Conservation (phyloP, 768 basidiomycete species). For the Holtermannia corniformis region DNA sequence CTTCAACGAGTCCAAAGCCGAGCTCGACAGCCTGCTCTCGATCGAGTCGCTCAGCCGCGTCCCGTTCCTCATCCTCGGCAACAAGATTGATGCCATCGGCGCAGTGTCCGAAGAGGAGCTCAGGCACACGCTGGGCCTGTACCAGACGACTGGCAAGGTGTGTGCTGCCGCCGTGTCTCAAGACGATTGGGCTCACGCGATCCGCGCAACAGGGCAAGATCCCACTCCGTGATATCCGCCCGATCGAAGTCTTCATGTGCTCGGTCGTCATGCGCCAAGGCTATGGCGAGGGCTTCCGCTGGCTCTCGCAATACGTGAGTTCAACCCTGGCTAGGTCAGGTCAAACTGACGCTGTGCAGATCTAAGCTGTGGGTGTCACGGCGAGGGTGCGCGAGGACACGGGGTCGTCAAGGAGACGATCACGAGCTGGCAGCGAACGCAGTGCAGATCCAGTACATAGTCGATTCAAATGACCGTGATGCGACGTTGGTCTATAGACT, state of each 20-base stretch:
- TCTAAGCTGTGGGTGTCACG: no score
- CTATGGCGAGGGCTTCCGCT: conserved; percentile 98
- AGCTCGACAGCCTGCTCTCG: conserved; percentile 85
- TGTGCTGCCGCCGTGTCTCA: conserved; percentile 3
- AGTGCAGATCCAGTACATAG: no score
- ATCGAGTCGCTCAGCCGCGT: conserved; percentile 94
- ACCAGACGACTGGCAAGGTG: conserved; percentile 99
- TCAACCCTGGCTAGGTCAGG: no score
- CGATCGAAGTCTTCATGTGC: conserved; percentile 99
- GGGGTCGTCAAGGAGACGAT: no score
- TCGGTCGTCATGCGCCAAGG: conserved; percentile 98
- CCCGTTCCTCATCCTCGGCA: conserved; percentile 95
- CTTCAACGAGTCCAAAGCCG: conserved; percentile 91
- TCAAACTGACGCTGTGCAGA: no score
- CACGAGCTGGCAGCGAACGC: no score
- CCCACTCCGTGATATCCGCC: conserved; percentile 89
- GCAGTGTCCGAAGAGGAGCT: conserved; percentile 97
- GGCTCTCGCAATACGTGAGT: conserved; percentile 92
- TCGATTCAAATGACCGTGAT: no score
- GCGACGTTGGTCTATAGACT: no score
- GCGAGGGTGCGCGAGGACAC: no score
- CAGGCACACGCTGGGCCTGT: conserved; percentile 85
- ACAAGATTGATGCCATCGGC: conserved; percentile 98
- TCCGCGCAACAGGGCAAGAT: conserved; percentile 71
- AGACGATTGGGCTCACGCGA: no score